A percentile compares a stretch with the other conserved stretches of the same genome.
Evolutionary conservation across 2,329 filamentous ascomycete species (phyloP).

Genomic region (Aspergillus sp.): DNA sequence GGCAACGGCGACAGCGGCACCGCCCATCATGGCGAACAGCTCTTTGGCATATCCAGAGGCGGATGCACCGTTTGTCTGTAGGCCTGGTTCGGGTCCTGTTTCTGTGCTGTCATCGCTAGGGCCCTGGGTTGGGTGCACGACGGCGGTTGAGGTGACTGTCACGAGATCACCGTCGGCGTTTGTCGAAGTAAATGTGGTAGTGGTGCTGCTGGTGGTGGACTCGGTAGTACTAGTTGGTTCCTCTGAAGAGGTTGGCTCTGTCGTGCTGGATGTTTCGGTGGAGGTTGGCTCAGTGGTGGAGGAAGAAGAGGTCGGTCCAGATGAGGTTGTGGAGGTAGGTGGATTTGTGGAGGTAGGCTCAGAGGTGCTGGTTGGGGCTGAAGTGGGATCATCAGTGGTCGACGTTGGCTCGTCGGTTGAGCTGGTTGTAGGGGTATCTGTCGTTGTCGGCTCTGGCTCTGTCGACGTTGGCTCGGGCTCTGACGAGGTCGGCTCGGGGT

Average conservation of each 20-base stretch:
- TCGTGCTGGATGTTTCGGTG: slow-evolving; percentile 15
- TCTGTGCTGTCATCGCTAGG: slow-evolving; percentile 23
- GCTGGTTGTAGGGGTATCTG: not conserved
- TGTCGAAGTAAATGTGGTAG: slow-evolving; percentile 44
- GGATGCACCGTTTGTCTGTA: slow-evolving; percentile 41
- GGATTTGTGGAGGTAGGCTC: slow-evolving; percentile 1
- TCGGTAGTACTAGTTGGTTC: slow-evolving; percentile 12
- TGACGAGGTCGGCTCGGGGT: slow-evolving; percentile 13
- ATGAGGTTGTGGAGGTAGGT: slow-evolving; percentile 11
- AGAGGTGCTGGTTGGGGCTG: not conserved
- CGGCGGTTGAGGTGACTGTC: slow-evolving; percentile 47
- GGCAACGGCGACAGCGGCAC: slow-evolving; percentile 42
- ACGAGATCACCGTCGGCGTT: slow-evolving; percentile 41
- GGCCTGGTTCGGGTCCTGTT: slow-evolving; percentile 31
- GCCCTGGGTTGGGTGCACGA: slow-evolving; percentile 40
- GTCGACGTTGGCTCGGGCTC: not conserved
- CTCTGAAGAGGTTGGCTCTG: slow-evolving; percentile 12
- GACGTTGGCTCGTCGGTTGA: not conserved
- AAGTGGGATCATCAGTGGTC: not conserved
- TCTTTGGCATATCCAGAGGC: slow-evolving; percentile 33
- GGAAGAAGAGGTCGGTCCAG: slow-evolving; percentile 3
- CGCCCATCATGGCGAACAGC: slow-evolving; percentile 41
- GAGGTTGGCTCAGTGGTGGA: slow-evolving; percentile 9
- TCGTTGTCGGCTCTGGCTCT: not conserved
- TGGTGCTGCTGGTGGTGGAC: slow-evolving; percentile 28